A percentile compares a stretch with the other conserved stretches of the same genome.
These are phyloP conservation scores for Aspergillus persii DNA, from an alignment of 2,329 filamentous ascomycete species.

Conservation along the genomic window DNA sequence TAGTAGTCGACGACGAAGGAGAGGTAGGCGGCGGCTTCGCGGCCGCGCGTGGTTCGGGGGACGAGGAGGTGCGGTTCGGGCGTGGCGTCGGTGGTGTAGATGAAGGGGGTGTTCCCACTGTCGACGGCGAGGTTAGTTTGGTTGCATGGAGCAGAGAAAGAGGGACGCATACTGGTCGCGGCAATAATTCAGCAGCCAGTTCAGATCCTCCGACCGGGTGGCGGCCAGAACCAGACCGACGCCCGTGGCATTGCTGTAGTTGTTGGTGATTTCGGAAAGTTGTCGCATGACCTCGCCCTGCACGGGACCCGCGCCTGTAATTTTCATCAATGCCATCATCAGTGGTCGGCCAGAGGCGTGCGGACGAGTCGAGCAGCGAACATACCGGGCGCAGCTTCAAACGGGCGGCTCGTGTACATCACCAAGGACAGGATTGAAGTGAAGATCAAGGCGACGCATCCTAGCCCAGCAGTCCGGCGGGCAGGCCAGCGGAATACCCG, in stretches of 20 bases:
- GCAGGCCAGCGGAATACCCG: slow-evolving; percentile 20
- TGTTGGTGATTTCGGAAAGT: slow-evolving; percentile 15
- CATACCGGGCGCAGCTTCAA: slow-evolving; percentile 12
- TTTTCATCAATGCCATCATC: slow-evolving; percentile 1
- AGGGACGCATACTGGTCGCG: slow-evolving; percentile 15
- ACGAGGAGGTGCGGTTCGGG: slow-evolving; percentile 23
- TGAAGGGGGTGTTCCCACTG: slow-evolving; percentile 22
- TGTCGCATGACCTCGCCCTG: slow-evolving; percentile 14
- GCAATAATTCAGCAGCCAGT: slow-evolving; percentile 22
- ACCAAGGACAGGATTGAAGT: slow-evolving; percentile 11
- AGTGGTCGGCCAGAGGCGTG: background rate
- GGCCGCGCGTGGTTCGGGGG: slow-evolving; percentile 46
- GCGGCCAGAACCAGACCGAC: slow-evolving; percentile 19
- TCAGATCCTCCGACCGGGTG: slow-evolving; percentile 17
- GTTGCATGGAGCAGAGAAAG: background rate
- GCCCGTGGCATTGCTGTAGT: slow-evolving; percentile 14
- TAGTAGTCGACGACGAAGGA: slow-evolving; percentile 63
- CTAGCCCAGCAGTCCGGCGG: slow-evolving; percentile 14
- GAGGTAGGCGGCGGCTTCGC: slow-evolving; percentile 63
- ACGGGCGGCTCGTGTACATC: slow-evolving; percentile 10
- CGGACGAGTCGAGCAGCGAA: background rate
- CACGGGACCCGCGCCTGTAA: slow-evolving; percentile 6
- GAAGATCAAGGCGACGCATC: slow-evolving; percentile 16
- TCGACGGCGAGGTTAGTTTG: too few species aligned
- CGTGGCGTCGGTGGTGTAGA: slow-evolving; percentile 28